Base-by-base conservation (phyloP, 2,329 filamentous ascomycete species). In the Tolypocladium ophioglossoides region DNA sequence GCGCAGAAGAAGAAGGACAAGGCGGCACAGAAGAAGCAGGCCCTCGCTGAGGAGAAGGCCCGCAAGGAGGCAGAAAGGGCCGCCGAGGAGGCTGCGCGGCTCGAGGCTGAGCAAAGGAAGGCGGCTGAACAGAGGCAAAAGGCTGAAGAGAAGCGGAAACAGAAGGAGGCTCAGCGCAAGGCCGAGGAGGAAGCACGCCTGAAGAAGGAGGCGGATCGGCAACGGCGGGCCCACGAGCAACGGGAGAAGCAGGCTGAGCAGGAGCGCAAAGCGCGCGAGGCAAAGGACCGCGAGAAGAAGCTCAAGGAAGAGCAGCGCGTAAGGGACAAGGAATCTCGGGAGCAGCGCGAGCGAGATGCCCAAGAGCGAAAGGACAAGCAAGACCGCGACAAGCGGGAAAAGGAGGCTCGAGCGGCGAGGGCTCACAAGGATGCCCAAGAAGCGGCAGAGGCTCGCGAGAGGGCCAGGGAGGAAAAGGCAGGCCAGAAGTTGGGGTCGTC, bases 1-100 rank as follows among this genome's bases (percentile, higher is more conserved):
- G 91, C 94, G 18, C 89, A 95, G 69, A 95, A 94, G 77, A 89
- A 89, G 68, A 97, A 96, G 71, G 91, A 96, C 65, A 96, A 92
- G 75, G 90, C 91, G 59, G 85, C 85, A 24, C 84, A 90, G 65
- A 92, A 95, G 74, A 95, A 92, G 71, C 86, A 90, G 67, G 85
- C 85, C 3, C 84, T 88, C 60, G 89, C 92, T n/a, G 92, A 96
- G 67, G 91, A 96, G 66, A 91, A 89, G 70, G 87, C 90, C 37
- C 86, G 83, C 55, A 88, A 84, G 63, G 92, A 97, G 47, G 90
- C 91, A 6, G 91, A 96, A 67, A 91, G 89, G 69, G 89, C 88
- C 16, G 90, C 87, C 3, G 89, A 96, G 68, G 91, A 96, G 68
- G 86, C 86, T 41, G 85, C 87, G 50, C 78, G 81, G 47, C 82